Base-by-base conservation (phyloP, 805 yeast genomes). In the Candida germanica region DNA sequence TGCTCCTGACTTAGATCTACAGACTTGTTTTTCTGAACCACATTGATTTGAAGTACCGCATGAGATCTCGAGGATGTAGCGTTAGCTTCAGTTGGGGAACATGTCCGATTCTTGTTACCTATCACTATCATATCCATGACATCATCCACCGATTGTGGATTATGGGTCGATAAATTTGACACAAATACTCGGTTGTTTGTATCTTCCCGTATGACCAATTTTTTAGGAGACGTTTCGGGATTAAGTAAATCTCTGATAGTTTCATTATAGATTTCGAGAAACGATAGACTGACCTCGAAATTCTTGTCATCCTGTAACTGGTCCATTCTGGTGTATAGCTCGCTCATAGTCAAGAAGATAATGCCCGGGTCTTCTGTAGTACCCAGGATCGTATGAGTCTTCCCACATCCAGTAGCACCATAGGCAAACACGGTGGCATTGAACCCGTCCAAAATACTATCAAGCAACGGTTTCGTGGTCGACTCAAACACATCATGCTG, bases 371-470 rank as follows among this genome's bases (percentile, higher is more conserved):
- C 61, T 2, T 74, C 74, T 0, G 79, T 71, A 0, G 80, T 73
- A 0, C 96, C 96, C 54, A 83, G 75, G 21, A 89, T 84, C 0
- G 98, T 89, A 55, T 83, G 87, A 0, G 97, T 89, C 54, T 89
- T 89, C n/a, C 98, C 98, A 58, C 97, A 89, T 0, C 98, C 98
- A 0, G 98, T 89, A 19, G 98, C 95, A 1, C 98, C 98, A 56
- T 89, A 89, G 0, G 98, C 97, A 65, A 89, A 89, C 0, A 89
- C 87, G 0, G 96, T 87, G 5, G 95, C 82, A 56, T 91, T 88
- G 59, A 67, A 86, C 0, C 97, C 98, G 43, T 85, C 93, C 27
- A 89, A 56, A 0, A 87, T 79, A 26, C 81, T 73, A 42, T 80
- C 87, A 6, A 89, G 64, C 31, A 87, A 63, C 0, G 95, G 91